Conservation (phyloP, 2,329 filamentous ascomycete genomes). For the Pezizomycotina sp. region DNA sequence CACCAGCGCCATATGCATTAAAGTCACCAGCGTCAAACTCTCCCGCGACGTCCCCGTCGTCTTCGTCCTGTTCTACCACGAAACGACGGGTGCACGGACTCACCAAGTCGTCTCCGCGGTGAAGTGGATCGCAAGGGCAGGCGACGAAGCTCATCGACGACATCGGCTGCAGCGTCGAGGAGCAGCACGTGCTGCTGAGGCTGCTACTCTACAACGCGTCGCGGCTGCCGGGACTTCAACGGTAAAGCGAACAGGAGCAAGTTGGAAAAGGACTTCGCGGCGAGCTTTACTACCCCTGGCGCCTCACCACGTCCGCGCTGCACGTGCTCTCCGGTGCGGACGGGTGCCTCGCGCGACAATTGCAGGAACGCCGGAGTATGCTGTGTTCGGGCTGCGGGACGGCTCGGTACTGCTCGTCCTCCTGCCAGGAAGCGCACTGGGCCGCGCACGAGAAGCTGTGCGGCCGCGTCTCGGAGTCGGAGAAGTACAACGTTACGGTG, state of each 20-base stretch:
- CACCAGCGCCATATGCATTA: slow-evolving; percentile 2
- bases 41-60: slow-evolving; percentile 5
- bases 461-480: slow-evolving; percentile 2
- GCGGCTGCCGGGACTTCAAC: slow-evolving; percentile 8
- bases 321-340: slow-evolving; percentile 2
- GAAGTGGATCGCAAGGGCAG: not conserved
- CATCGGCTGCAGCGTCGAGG: not conserved
- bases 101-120: slow-evolving; percentile 1
- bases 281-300: slow-evolving; percentile 7
- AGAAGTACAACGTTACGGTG: not conserved
- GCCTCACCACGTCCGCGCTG: slow-evolving; percentile 1
- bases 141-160: not conserved
- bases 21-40: not conserved
- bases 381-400: slow-evolving; percentile 3
- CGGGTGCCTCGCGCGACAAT: not conserved
- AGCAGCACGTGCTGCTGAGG: slow-evolving; percentile 9
- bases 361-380: slow-evolving; percentile 1
- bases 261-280: slow-evolving; percentile 6
- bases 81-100: slow-evolving; percentile 4
- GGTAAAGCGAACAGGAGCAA: slow-evolving; percentile 1
- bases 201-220: slow-evolving; percentile 9
- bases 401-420: slow-evolving; percentile 7
- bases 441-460: slow-evolving; percentile 1
- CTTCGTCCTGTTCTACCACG: slow-evolving; percentile 11
- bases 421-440: slow-evolving; percentile 5